phyloP scores from a whole-genome alignment of 805 yeast species.

The Teunomyces barrocoloradensis region DNA sequence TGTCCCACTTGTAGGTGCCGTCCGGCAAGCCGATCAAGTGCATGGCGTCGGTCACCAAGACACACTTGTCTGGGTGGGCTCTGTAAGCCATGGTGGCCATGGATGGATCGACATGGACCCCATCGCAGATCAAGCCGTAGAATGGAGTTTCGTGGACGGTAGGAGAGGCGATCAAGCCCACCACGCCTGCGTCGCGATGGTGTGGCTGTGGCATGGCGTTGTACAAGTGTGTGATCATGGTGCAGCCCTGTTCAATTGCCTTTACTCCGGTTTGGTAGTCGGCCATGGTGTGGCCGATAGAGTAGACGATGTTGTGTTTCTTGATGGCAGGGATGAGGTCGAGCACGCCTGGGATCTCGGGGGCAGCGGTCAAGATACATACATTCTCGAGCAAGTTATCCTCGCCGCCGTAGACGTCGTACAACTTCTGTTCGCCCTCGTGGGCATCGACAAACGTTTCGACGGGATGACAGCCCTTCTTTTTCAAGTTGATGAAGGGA shows the following conservation, averaged over 20 bases:
- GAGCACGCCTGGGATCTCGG: slow-evolving; percentile 47
- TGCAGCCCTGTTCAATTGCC: slow-evolving; percentile 51
- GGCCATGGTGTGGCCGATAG: slow-evolving; percentile 49
- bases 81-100: slow-evolving; percentile 49
- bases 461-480: slow-evolving; percentile 52
- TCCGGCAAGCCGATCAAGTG: slow-evolving; percentile 54
- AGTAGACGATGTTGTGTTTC: slow-evolving; percentile 33
- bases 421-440: slow-evolving; percentile 27
- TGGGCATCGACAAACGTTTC: slow-evolving; percentile 42
- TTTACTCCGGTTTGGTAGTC: slow-evolving; percentile 35
- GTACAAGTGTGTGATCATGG: slow-evolving; percentile 60
- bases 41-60: slow-evolving; percentile 60
- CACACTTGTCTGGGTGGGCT: slow-evolving; percentile 51
- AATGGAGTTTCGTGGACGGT: slow-evolving; percentile 34
- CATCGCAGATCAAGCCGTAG: slow-evolving; percentile 57
- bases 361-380: slow-evolving; percentile 50
- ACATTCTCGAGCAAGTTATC: slow-evolving; percentile 32
- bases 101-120: slow-evolving; percentile 58
- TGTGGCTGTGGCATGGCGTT: slow-evolving; percentile 65
- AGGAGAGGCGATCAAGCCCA: slow-evolving; percentile 45
- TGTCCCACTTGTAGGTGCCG: slow-evolving; percentile 54
- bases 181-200: slow-evolving; percentile 56
- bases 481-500: slow-evolving; percentile 49
- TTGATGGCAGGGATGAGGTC: slow-evolving; percentile 38
- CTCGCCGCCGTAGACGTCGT: slow-evolving; percentile 36